These are phyloP conservation scores for Aphanomyces invadans DNA, from an alignment of 352 stramenopile species.

Conservation along the genomic window DNA sequence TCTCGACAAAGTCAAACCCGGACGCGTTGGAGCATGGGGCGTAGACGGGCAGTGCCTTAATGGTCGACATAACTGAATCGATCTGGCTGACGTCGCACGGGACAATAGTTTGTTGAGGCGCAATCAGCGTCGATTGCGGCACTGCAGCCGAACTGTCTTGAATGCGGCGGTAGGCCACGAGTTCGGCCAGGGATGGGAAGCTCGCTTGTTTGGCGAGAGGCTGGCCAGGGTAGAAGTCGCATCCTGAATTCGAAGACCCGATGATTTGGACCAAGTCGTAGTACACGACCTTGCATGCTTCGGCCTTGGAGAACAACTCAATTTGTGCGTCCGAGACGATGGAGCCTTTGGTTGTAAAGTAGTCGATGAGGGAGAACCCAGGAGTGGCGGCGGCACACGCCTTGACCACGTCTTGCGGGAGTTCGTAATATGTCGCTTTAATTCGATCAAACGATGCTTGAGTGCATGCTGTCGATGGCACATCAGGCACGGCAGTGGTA, in stretches of 20 bases:
- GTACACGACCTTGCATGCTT: conserved; percentile 5
- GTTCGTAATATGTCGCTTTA: background rate
- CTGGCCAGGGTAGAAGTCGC: background rate
- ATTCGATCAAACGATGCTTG: background rate
- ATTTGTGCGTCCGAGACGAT: background rate
- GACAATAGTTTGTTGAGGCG: background rate
- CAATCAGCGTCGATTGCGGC: background rate
- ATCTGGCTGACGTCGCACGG: conserved; percentile 3
- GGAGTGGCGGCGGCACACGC: background rate
- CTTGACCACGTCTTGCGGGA: background rate
- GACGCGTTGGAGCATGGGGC: background rate
- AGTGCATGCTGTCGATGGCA: background rate
- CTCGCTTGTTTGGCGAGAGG: background rate
- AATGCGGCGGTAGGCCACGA: background rate
- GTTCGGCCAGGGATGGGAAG: background rate
- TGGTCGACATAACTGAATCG: background rate
- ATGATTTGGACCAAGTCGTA: background rate
- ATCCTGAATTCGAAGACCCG: background rate
- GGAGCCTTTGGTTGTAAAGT: background rate
- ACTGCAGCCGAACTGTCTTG: background rate
- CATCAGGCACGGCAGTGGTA: background rate
- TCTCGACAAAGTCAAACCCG: background rate
- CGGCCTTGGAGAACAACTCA: background rate
- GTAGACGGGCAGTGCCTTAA: background rate
- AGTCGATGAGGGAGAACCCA: background rate